A percentile compares a stretch with the other conserved stretches of the same genome.
These are phyloP conservation scores for Aspergillus proliferans DNA, from an alignment of 2,329 filamentous ascomycete species.

Conservation along the genomic window DNA sequence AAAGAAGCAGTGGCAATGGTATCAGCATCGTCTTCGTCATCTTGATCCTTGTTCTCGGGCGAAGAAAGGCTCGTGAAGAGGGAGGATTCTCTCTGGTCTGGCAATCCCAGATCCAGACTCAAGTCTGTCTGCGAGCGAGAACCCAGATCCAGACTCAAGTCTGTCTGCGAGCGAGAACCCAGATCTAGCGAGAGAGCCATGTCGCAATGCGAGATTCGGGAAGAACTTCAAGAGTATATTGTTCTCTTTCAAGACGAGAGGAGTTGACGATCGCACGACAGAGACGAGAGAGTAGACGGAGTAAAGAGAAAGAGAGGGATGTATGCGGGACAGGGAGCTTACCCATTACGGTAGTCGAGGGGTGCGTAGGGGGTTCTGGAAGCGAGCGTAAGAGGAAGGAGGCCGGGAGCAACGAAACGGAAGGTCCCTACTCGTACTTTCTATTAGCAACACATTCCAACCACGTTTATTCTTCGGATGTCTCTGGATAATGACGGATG, in stretches of 20 bases:
- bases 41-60: slow-evolving; percentile 8
- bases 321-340: slow-evolving; percentile 22
- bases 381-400: slow-evolving; percentile 18
- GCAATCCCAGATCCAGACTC: neutral
- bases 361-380: slow-evolving; percentile 9
- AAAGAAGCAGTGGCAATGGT: slow-evolving; percentile 13
- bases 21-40: slow-evolving; percentile 16
- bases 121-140: too few relatives aligned
- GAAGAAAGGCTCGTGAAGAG: slow-evolving; percentile 5
- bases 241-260: neutral
- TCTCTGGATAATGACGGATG: neutral
- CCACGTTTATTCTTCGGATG: slow-evolving; percentile 1
- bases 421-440: slow-evolving; percentile 24
- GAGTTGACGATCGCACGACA: neutral
- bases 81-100: slow-evolving; percentile 10
- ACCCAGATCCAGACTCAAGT: neutral
- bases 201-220: too few relatives aligned
- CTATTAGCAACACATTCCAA: slow-evolving; percentile 15
- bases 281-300: neutral
- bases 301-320: neutral
- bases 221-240: too few relatives aligned
- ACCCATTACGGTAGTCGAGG: slow-evolving; percentile 31
- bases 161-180: too few relatives aligned
- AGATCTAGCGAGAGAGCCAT: too few relatives aligned
- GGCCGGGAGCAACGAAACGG: slow-evolving; percentile 16